A percentile compares a stretch with the other conserved stretches of the same genome.
These are phyloP conservation scores for Mycena epipterygia DNA, from an alignment of 768 basidiomycete species.

Conservation along the genomic window DNA sequence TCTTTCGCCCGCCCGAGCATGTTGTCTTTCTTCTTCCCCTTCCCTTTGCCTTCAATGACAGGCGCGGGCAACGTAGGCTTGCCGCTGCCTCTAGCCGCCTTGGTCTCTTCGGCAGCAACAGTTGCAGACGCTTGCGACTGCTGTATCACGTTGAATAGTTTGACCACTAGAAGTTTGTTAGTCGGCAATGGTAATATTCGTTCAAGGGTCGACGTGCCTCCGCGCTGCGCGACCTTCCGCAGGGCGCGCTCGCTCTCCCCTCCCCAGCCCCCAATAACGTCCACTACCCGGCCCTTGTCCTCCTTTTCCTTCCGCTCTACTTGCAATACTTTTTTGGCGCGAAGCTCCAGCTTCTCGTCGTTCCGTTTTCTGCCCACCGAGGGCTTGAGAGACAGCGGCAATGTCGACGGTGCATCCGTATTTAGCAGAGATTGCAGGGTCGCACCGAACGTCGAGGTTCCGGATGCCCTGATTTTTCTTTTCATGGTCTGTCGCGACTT, in stretches of 20 bases:
- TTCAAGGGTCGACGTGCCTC: conserved; percentile 63
- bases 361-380: conserved; percentile 76
- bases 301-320: conserved; percentile 82
- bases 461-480: conserved; percentile 86
- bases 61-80: conserved; percentile 83
- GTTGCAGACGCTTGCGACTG: conserved; percentile 77
- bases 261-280: conserved; percentile 92
- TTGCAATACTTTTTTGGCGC: conserved; percentile 79
- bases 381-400: conserved; percentile 86
- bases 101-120: conserved; percentile 67
- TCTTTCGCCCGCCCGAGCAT: conserved; percentile 69
- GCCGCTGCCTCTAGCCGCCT: conserved; percentile 75
- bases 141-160: conserved; percentile 89
- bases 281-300: conserved; percentile 74
- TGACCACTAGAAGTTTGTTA: conserved; percentile 67
- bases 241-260: conserved; percentile 82
- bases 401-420: conserved; percentile 77
- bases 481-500: conserved; percentile 88
- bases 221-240: conserved; percentile 88
- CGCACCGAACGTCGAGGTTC: conserved; percentile 78
- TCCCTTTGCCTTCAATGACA: conserved; percentile 57
- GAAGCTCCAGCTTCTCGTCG: conserved; percentile 80
- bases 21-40: conserved; percentile 62
- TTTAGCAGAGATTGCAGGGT: conserved; percentile 79
- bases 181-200: background rate